Base-by-base conservation (phyloP, 2,329 filamentous ascomycete genomes). In the Fusarium sp. region DNA sequence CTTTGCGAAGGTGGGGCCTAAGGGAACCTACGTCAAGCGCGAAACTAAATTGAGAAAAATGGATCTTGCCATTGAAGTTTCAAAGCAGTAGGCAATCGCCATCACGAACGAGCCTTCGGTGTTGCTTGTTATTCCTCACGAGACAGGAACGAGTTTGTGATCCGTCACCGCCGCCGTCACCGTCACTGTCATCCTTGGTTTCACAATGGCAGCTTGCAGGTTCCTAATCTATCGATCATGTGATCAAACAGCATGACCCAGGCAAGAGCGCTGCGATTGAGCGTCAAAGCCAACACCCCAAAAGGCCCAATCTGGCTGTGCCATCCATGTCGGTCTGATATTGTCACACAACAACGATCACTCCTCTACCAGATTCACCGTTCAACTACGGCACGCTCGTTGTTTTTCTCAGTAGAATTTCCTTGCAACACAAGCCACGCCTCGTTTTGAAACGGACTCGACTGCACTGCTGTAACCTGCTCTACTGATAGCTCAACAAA, bases 171-270 rank as follows among this genome's bases (percentile, higher is more conserved):
- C 16, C 46, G 46, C 46, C 16, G 46, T 38, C 20, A 20, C 34
- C 33, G 9, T 51, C n/a, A 28, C 51, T 51, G 69, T 62, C 72
- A 69, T 54, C 49, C 63, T 63, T 28, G 47, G 51, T 46, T 60
- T 61, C 59, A 54, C 55, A 53, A 63, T 54, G 40, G 46, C n/a
- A 51, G 47, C 62, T 55, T 65, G 59, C 62, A 68, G 49, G 52
- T 38, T 31, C 51, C 46, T n/a, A 40, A 36, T 52, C 57, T 10
- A 55, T 51, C 52, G 69, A 74, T 74, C 72, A 74, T 73, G 71
- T 74, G 72, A 74, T 74, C 69, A 65, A 23, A 30, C 55, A 56
- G 60, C 57, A 62, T 41, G 61, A 50, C 60, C 50, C 44, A 23
- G 6, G 23, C 5, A 63, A 56, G 50, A 45, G 33, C 23, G 45